Conservation (phyloP, 2,329 filamentous ascomycete genomes). For the Claviceps digitariae region DNA sequence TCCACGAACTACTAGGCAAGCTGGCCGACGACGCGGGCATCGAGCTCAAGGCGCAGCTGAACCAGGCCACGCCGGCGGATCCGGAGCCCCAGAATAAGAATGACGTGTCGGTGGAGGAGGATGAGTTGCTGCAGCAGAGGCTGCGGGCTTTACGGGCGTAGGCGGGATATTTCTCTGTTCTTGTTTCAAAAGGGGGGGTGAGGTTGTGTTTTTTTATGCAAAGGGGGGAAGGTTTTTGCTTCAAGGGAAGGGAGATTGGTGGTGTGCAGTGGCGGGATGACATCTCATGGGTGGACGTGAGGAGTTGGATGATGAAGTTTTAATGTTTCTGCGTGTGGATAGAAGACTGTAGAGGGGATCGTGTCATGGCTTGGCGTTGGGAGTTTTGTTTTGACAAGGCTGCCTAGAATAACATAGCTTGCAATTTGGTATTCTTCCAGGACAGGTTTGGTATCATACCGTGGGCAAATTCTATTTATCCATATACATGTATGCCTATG, state of each 20-base stretch:
- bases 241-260: no score
- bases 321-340: not conserved
- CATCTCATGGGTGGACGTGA: no score
- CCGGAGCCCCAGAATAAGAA: constrained; percentile 41
- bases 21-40: constrained; percentile 81
- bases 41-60: constrained; percentile 65
- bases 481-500: not conserved
- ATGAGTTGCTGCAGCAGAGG: constrained; percentile 57
- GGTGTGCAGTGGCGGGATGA: no score
- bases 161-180: not conserved
- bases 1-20: constrained; percentile 73
- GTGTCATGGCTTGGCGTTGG: constrained; percentile 8
- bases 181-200: no score
- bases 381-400: not conserved
- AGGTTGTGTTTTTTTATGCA: no score
- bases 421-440: no score
- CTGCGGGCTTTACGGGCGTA: constrained; percentile 41
- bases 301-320: no score
- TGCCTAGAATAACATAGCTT: not conserved
- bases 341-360: not conserved
- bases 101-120: constrained; percentile 63
- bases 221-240: no score
- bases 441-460: not conserved
- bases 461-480: not conserved
- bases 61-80: constrained; percentile 38